phyloP scores from a whole-genome alignment of 2,329 filamentous ascomycete species.

The Blastomyces silverae region DNA sequence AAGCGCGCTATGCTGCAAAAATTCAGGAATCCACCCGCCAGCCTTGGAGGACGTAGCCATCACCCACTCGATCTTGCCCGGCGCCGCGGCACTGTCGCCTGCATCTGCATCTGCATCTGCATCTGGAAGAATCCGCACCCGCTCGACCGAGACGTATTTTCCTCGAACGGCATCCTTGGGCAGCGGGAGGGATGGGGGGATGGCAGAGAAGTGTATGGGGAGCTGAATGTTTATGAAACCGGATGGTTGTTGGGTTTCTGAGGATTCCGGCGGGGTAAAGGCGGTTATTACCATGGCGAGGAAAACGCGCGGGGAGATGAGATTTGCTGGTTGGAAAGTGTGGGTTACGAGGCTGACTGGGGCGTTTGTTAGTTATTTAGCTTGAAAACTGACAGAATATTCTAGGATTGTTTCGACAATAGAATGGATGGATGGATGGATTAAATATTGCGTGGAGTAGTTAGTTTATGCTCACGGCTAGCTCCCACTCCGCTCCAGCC shows the following conservation, averaged over 20 bases:
- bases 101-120: constrained; percentile 13
- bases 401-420: neutral
- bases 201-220: constrained; percentile 23
- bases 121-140: constrained; percentile 22
- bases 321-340: constrained; percentile 29
- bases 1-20: constrained; percentile 36
- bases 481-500: constrained; percentile 27
- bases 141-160: constrained; percentile 34
- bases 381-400: neutral
- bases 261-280: constrained; percentile 17
- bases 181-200: constrained; percentile 22
- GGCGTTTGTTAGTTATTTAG: constrained; percentile 1
- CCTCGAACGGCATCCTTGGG: constrained; percentile 30
- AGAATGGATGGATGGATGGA: neutral
- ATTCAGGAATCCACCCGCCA: constrained; percentile 33
- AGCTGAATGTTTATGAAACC: constrained; percentile 34
- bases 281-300: constrained; percentile 32
- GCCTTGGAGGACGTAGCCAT: constrained; percentile 37
- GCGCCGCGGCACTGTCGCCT: neutral
- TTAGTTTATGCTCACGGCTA: constrained; percentile 27
- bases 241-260: neutral
- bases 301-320: constrained; percentile 33
- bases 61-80: constrained; percentile 28
- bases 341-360: constrained; percentile 35
- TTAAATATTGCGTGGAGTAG: too few relatives aligned